Evolutionary conservation across 2,329 filamentous ascomycete species (phyloP), one percentile per base, ranked within the genome.

Genomic region (Colletotrichum sp.): DNA sequence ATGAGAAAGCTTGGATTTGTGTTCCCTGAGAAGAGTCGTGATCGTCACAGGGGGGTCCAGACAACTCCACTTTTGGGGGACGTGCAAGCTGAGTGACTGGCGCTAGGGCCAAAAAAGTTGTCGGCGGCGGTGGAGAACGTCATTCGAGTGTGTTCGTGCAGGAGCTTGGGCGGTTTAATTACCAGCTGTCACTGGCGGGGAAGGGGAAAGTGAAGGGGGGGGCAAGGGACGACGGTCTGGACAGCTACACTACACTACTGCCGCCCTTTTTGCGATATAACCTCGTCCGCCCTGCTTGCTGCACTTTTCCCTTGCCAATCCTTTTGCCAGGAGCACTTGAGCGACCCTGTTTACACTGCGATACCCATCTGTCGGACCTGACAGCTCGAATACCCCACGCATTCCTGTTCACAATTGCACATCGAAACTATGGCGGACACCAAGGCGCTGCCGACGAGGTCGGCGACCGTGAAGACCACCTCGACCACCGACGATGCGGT

Each of bases 401-500:
- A 13, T 28, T 6, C 30, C 62, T 8, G 18, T 18, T 16, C 34
- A 32, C 28, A 32, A 62, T 82, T 83, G 82, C 71, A 81, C 43
- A 76, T 79, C 68, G 76, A 78, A 18, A 78, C 76, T 26, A 85
- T 84, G 58, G 82, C 84, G 21, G 81, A 80, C 28, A 80, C 79
- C 48, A 75, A 77, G 21, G 70, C 81, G 24, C 81, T 89, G 78
- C 88, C 89, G 61, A 84, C 89, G 74, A 85, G 89, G 82, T 86
- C 88, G 68, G 83, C 84, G 21, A 90, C 88, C 12, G 80, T 83
- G 32, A 68, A 75, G 72, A 78, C 77, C 62, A 78, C 66, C n/a
- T 55, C 69, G 13, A 73, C 66, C 24, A 83, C 83, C 71, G 91
- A 92, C n/a, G 91, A 92, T 73, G 90, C 90, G 55, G 83, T 92